A percentile compares a stretch with the other conserved stretches of the same genome.
phyloP scores from a whole-genome alignment of 179 eudicot species.

The Vitellaria paradoxa region DNA sequence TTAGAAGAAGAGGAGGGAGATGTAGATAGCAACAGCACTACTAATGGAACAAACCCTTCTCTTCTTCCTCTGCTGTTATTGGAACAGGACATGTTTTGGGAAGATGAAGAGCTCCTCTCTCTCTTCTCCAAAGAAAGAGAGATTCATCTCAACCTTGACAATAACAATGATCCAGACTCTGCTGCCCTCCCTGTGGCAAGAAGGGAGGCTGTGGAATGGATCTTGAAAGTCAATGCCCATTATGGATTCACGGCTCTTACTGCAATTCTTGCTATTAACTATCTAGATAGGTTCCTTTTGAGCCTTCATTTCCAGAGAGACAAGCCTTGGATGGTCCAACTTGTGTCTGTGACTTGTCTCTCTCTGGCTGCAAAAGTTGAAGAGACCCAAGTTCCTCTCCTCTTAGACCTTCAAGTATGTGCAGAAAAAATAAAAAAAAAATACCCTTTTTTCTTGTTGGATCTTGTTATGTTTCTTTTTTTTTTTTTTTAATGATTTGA shows the following conservation, averaged over 20 bases:
- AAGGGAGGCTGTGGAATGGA: conserved; percentile 61
- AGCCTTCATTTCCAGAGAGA: conserved; percentile 39
- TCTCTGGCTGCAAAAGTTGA: conserved; percentile 96
- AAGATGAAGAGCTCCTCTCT: conserved; percentile 61
- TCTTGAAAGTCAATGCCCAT: conserved; percentile 48
- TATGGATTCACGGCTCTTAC: conserved; percentile 64
- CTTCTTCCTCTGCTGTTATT: conserved; percentile 29
- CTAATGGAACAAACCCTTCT: conserved; percentile 9
- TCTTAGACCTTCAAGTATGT: conserved; percentile 80
- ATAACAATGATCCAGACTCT: neutral
- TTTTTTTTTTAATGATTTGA: neutral
- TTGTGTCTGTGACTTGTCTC: conserved; percentile 79
- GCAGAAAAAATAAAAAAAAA: neutral
- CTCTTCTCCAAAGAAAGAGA: conserved; percentile 56
- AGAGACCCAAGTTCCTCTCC: conserved; percentile 76
- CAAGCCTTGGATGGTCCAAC: conserved; percentile 84
- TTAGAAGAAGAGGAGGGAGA: conserved; percentile 16
- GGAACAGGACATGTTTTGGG: conserved; percentile 53
- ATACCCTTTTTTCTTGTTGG: neutral
- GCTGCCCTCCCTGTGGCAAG: conserved; percentile 26
- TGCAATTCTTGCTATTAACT: conserved; percentile 59
- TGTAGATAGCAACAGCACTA: neutral
- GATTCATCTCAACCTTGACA: conserved; percentile 6
- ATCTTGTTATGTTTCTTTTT: neutral
- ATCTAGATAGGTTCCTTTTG: conserved; percentile 55